Percentiles rank a stretch among this genome's conserved stretches.
Conservation (phyloP, 352 stramenopile genomes). For the Pythium sukuiense region DNA sequence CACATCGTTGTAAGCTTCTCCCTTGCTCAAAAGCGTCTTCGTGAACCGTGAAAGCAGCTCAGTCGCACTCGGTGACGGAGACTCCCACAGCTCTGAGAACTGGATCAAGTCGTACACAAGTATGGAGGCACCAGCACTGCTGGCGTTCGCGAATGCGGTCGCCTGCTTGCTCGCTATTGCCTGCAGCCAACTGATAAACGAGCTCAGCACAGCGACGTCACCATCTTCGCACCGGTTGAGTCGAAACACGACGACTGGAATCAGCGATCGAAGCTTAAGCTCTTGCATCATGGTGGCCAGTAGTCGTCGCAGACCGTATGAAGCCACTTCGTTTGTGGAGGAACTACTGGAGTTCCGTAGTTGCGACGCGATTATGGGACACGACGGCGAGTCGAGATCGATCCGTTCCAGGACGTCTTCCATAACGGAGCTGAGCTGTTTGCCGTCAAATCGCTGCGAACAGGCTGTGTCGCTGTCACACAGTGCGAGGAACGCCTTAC, state of each 20-base stretch:
- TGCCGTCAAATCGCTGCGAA: conserved; percentile 19
- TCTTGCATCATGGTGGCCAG: conserved; percentile 55
- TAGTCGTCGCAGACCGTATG: conserved; percentile 44
- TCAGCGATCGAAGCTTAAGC: conserved; percentile 45
- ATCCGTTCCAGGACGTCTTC: conserved; percentile 16
- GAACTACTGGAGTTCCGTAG: conserved; percentile 17
- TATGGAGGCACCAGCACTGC: conserved; percentile 26
- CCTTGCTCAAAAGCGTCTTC: conserved; percentile 43
- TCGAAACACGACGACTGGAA: conserved; percentile 62
- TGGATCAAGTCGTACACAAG: conserved; percentile 61
- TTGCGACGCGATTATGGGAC: background rate
- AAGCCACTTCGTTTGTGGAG: conserved; percentile 25
- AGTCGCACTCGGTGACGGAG: conserved; percentile 40
- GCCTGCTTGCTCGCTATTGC: background rate
- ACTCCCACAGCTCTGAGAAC: conserved; percentile 81
- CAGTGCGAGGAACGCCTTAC: conserved; percentile 41
- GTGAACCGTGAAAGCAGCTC: conserved; percentile 51
- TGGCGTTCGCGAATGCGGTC: conserved; percentile 5
- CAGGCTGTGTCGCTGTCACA: conserved; percentile 52
- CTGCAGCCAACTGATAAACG: conserved; percentile 36
- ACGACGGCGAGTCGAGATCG: conserved; percentile 7
- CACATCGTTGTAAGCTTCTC: conserved; percentile 44
- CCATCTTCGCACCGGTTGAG: conserved; percentile 48
- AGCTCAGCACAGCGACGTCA: conserved; percentile 44
- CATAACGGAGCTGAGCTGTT: conserved; percentile 11